Evolutionary conservation across 108 stramenopile species (phyloP).

Genomic region (Nitzschia inconspicua): DNA sequence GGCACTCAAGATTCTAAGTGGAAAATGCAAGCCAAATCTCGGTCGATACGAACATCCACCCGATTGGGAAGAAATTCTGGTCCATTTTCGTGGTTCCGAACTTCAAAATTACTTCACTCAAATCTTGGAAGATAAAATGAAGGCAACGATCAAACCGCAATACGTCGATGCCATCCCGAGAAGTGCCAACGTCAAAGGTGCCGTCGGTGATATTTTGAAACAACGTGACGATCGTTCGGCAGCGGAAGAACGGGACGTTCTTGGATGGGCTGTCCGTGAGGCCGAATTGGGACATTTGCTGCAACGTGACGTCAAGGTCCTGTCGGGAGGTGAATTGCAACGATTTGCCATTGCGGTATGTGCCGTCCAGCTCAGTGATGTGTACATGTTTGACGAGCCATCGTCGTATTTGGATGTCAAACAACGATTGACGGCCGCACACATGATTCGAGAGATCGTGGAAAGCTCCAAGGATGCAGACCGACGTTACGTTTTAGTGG

Average conservation of each 20-base stretch:
- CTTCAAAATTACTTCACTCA: conserved; percentile 99
- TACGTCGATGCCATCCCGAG: conserved; percentile 98
- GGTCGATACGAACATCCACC: conserved; percentile 92
- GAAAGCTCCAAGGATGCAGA: conserved; percentile 58
- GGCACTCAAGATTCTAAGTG: conserved; percentile 95
- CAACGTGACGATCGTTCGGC: conserved; percentile 81
- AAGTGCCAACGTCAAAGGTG: conserved; percentile 80
- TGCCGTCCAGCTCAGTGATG: conserved; percentile 89
- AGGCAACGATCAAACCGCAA: conserved; percentile 99
- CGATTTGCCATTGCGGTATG: conserved; percentile 96
- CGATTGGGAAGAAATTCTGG: conserved; percentile 97
- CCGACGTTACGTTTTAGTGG: conserved; percentile 91
- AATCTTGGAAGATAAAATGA: conserved; percentile 96
- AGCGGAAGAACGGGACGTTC: conserved; percentile 70
- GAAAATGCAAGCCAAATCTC: conserved; percentile 98
- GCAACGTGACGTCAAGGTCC: conserved; percentile 90
- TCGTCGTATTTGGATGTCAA: conserved; percentile 98
- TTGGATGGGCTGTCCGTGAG: conserved; percentile 59
- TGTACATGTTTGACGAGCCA: conserved; percentile 99
- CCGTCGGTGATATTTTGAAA: conserved; percentile 86
- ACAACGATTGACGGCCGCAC: conserved; percentile 95
- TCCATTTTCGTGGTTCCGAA: conserved; percentile 96
- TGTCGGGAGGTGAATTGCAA: conserved; percentile 98
- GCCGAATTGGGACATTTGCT: conserved; percentile 90
- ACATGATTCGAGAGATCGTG: conserved; percentile 93